These are phyloP conservation scores for Parachaetomium inaequale DNA, from an alignment of 495 filamentous ascomycete genomes.

Conservation along the genomic window DNA sequence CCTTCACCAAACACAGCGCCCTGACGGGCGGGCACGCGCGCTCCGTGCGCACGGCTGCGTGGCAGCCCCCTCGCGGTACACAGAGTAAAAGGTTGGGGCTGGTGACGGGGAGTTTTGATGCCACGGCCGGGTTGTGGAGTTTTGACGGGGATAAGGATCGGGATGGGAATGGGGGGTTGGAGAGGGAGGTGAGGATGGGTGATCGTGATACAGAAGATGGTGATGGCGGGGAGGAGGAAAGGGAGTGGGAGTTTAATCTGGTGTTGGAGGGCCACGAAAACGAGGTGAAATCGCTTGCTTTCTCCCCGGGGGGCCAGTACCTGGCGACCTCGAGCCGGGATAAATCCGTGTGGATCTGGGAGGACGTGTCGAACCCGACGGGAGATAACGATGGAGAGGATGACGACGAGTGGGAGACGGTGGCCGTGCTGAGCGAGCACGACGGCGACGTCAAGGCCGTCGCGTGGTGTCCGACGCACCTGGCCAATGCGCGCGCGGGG, in stretches of 20 bases:
- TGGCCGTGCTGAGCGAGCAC: conserved; percentile 91
- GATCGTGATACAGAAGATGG: conserved; percentile 15
- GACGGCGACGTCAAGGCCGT: conserved; percentile 93
- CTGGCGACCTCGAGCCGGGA: conserved; percentile 89
- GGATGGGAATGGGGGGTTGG: conserved; percentile 19
- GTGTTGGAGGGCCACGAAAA: conserved; percentile 91
- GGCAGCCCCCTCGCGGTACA: conserved; percentile 61
- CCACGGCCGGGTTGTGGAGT: conserved; percentile 84
- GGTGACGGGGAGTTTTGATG: conserved; percentile 90
- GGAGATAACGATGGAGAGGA: conserved; percentile 36
- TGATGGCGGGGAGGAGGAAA: conserved; percentile 47
- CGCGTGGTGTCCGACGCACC: conserved; percentile 70
- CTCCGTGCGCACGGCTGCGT: conserved; percentile 72
- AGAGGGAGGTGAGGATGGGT: conserved; percentile 18
- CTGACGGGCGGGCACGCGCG: conserved; percentile 88
- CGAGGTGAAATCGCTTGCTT: conserved; percentile 84
- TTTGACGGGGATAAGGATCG: conserved; percentile 43
- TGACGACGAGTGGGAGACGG: conserved; percentile 92
- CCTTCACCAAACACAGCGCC: conserved; percentile 69
- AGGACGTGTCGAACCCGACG: conserved; percentile 69
- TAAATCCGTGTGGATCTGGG: conserved; percentile 99
- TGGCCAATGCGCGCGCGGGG: conserved; percentile 29
- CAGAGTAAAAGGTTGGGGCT: conserved; percentile 61
- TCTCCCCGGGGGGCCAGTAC: conserved; percentile 71
- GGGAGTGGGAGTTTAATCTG: conserved; percentile 83